Conservation (phyloP, 805 yeast species). For the Ogataea haglerorum region DNA sequence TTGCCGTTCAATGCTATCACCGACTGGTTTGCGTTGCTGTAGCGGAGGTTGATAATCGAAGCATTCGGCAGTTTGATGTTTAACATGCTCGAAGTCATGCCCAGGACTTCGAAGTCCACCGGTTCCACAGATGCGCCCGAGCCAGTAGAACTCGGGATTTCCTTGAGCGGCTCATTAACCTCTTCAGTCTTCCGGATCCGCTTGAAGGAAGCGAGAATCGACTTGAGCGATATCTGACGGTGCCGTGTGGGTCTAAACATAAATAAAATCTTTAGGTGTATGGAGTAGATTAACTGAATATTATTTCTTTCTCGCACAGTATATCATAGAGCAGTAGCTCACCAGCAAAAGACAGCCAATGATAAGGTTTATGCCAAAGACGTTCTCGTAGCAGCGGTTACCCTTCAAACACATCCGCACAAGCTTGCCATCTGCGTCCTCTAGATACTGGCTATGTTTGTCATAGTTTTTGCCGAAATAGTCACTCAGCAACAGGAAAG, state of each 20-base stretch:
- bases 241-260: constrained; percentile 8
- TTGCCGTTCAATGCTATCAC: constrained; percentile 46
- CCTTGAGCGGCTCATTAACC: constrained; percentile 20
- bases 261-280: constrained; percentile 1
- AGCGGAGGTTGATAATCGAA: constrained; percentile 35
- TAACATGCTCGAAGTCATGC: constrained; percentile 36
- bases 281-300: neutral
- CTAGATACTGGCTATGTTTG: constrained; percentile 36
- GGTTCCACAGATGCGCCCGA: constrained; percentile 45
- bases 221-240: constrained; percentile 18
- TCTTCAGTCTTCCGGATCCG: constrained; percentile 4
- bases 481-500: constrained; percentile 51
- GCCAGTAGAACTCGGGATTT: constrained; percentile 40
- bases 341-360: constrained; percentile 29
- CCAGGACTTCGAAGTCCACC: constrained; percentile 41
- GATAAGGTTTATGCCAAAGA: constrained; percentile 39
- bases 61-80: constrained; percentile 44
- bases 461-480: constrained; percentile 57
- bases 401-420: constrained; percentile 43
- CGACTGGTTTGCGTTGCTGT: constrained; percentile 36
- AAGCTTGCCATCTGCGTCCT: constrained; percentile 29
- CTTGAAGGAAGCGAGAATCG: constrained; percentile 15
- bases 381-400: constrained; percentile 45
- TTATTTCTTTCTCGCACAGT: neutral
- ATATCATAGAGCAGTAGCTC: constrained; percentile 21